Evolutionary conservation across 441 rosid species (phyloP), one percentile per base, ranked within the genome.

Genomic region (Croton setiger): DNA sequence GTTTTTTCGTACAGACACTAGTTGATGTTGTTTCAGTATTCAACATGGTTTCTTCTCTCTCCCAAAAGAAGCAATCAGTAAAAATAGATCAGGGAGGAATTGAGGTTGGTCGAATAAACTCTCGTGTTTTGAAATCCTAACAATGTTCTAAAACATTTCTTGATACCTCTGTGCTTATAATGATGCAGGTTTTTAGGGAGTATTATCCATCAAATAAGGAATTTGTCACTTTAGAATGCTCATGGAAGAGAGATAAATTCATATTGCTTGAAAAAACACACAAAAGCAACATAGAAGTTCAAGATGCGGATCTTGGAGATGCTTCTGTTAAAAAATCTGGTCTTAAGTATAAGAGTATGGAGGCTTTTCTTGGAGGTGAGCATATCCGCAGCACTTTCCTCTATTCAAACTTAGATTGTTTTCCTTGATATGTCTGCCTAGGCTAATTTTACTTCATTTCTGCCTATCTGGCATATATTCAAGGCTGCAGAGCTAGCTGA

Each of bases 221-320:
- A 64, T 83, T 69, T 69, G 54, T 82, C 66, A 84, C 83, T 33
- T 72, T 92, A 41, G 92, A 87, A 56, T 90, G 89, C 58, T 67
- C 71, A 51, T 90, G 96, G 94, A 56, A 81, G 77, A 81, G 78
- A 0, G 91, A 92, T 76, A 92, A 88, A 73, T 92, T 83, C 66
- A 69, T 78, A 17, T 80, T 94, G 76, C 74, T 82, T 11, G 93
- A 92, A 81, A 83, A 49, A 64, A 70, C 70, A 33, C 76, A 77
- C 60, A 84, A 78, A 70, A 59, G 36, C 45, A 83, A 84, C 53
- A 60, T 60, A 67, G 70, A 74, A 53, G 67, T 55, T 67, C 57
- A 56, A 39, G 88, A 72, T 35, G 75, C 51, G 7, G 75, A 62
- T 71, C 49, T 69, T 49, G 79, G 60, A 72, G 80, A 76, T 60